Evolutionary conservation across 2,329 filamentous ascomycete genomes (phyloP), one percentile per base, ranked within the genome.

Genomic region (Talaromyces sp.): DNA sequence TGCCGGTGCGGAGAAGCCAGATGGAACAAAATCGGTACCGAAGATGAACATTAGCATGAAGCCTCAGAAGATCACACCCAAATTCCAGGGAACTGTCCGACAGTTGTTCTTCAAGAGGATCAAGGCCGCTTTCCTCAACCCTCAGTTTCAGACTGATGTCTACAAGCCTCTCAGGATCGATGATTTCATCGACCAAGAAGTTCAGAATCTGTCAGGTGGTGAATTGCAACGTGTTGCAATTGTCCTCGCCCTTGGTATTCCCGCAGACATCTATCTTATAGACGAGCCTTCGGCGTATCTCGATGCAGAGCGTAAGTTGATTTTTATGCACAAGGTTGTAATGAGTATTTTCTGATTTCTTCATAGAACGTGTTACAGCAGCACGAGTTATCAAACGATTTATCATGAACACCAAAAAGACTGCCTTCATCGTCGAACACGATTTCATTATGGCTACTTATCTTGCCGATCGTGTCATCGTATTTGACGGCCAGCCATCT

Each of bases 341-440:
- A 29, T 14, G 4, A 19, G 19, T 27, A 7, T 27, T 38, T 29
- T 14, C 56, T 58, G 55, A 58, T 35, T 6, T 19, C 17, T 6
- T 29, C 31, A 38, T 8, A 61, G 59, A 99, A 81, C 93, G 95
- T 89, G 96, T 99, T 73, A 88, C 99, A 70, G 93, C 93, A 64
- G 89, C 93, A 52, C 89, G 93, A 73, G 96, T 99, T 74, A 99
- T 99, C 82, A 99, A 99, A 84, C 89, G 95, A 67, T 99, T 96
- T 84, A 99, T 99, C 79, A 99, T 99, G 95, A 93, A 99, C 82
- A 88, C 92, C 70, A 98, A 98, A 87, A 98, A 98, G 86, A 99
- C 95, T 0, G 95, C 95, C 56, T 99, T 99, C 77, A 87, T 99
- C 68, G 93, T 99, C 75, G 95, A 99, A 87, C 95, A 99, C 89